Percentiles rank a stretch among this genome's conserved stretches.
These are phyloP conservation scores for Entomortierella parvispora DNA, from an alignment of 192 early-diverging fungal genomes.

Conservation along the genomic window DNA sequence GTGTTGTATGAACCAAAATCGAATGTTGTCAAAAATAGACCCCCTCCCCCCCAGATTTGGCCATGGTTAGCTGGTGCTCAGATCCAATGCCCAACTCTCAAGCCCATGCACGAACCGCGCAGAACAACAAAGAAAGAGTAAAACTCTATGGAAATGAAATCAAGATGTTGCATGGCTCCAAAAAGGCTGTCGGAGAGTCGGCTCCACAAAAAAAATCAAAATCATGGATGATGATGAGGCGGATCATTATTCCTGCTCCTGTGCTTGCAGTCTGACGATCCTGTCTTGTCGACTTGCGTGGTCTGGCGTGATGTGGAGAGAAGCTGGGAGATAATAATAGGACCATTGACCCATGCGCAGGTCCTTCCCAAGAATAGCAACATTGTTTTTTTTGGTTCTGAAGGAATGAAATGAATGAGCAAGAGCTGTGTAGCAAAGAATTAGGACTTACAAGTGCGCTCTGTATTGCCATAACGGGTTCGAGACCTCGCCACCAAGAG, in stretches of 20 bases:
- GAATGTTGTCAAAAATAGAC: conserved; percentile 15
- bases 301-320: neutral
- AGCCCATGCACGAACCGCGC: too few relatives aligned
- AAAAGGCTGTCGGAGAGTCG: too few relatives aligned
- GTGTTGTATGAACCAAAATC: too few relatives aligned
- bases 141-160: too few relatives aligned
- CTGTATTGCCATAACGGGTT: conserved; percentile 83
- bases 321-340: conserved; percentile 8
- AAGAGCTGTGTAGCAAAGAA: neutral
- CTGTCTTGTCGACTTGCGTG: neutral
- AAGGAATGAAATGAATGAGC: neutral
- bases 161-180: too few relatives aligned
- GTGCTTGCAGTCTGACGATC: too few relatives aligned
- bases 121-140: too few relatives aligned
- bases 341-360: too few relatives aligned
- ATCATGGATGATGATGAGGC: conserved; percentile 4
- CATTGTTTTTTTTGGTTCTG: too few relatives aligned
- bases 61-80: conserved; percentile 1
- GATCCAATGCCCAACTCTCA: neutral
- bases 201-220: neutral
- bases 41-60: neutral
- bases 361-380: too few relatives aligned
- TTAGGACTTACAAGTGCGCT: conserved; percentile 78
- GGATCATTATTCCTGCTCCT: neutral
- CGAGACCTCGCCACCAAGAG: conserved; percentile 77